Evolutionary conservation across 2,329 filamentous ascomycete genomes (phyloP).

Genomic region (Scedosporium dehoogii): DNA sequence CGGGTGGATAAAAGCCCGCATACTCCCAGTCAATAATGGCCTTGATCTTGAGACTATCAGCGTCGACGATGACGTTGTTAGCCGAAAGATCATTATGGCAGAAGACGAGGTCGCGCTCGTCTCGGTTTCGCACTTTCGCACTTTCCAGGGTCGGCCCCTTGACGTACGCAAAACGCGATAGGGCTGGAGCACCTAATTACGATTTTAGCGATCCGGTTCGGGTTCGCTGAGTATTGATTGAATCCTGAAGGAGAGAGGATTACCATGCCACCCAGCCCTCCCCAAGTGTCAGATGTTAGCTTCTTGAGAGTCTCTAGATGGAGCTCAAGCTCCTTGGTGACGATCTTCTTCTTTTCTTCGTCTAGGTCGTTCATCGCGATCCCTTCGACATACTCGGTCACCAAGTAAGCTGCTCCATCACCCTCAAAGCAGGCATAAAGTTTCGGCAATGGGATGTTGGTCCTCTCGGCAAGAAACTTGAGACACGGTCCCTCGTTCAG

Average conservation of each 20-base stretch:
- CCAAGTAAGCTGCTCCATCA: slow-evolving; percentile 10
- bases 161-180: background rate
- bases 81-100: slow-evolving; percentile 11
- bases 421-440: slow-evolving; percentile 1
- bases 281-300: slow-evolving; percentile 12
- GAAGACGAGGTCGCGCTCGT: slow-evolving; percentile 13
- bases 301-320: slow-evolving; percentile 6
- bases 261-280: slow-evolving; percentile 10
- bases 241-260: background rate
- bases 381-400: slow-evolving; percentile 12
- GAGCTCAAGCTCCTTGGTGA: slow-evolving; percentile 8
- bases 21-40: slow-evolving; percentile 26
- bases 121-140: slow-evolving; percentile 11
- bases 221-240: background rate
- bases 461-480: background rate
- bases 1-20: slow-evolving; percentile 12
- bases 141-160: slow-evolving; percentile 7
- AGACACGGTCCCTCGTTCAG: background rate
- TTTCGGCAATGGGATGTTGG: background rate
- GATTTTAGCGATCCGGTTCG: background rate
- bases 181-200: background rate
- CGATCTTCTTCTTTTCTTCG: too few relatives aligned
- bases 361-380: slow-evolving; percentile 9
- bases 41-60: slow-evolving; percentile 9
- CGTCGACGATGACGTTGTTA: slow-evolving; percentile 12